phyloP scores from a whole-genome alignment of 208 protist species.

The Trypanosoma grayi region DNA sequence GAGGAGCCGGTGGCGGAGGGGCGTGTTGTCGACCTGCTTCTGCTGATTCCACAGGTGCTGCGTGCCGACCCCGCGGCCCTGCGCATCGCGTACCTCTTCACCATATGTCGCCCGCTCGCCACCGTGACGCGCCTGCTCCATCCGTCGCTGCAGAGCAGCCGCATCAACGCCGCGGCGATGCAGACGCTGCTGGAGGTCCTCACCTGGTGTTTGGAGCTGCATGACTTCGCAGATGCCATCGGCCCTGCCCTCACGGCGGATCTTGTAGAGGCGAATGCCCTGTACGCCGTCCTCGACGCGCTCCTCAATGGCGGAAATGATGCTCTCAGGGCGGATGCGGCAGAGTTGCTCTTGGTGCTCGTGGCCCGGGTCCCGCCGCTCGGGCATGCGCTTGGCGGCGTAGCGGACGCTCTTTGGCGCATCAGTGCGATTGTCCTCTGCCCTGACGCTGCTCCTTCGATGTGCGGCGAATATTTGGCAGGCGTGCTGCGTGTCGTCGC shows the following conservation, averaged over 20 bases:
- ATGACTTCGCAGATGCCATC: not conserved
- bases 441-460: not conserved
- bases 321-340: not conserved
- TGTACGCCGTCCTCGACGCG: not conserved
- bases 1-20: slow-evolving; percentile 15
- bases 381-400: not conserved
- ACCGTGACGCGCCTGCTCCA: not conserved
- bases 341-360: slow-evolving; percentile 6
- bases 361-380: slow-evolving; percentile 3
- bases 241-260: not conserved
- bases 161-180: slow-evolving; percentile 4
- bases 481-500: slow-evolving; percentile 10
- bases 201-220: slow-evolving; percentile 6
- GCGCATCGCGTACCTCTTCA: slow-evolving; percentile 9
- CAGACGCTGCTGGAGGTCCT: slow-evolving; percentile 2
- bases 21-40: slow-evolving; percentile 7
- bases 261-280: not conserved
- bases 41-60: slow-evolving; percentile 12
- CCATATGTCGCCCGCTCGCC: not conserved
- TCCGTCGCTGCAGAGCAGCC: slow-evolving; percentile 7
- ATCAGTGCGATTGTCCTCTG: slow-evolving; percentile 2
- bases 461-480: slow-evolving; percentile 5
- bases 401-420: not conserved
- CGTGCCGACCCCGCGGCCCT: not conserved
- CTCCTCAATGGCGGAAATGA: slow-evolving; percentile 7